A percentile compares a stretch with the other conserved stretches of the same genome.
Conservation (phyloP, 2,329 filamentous ascomycete species). For the Berkeleyomyces rouxiae region DNA sequence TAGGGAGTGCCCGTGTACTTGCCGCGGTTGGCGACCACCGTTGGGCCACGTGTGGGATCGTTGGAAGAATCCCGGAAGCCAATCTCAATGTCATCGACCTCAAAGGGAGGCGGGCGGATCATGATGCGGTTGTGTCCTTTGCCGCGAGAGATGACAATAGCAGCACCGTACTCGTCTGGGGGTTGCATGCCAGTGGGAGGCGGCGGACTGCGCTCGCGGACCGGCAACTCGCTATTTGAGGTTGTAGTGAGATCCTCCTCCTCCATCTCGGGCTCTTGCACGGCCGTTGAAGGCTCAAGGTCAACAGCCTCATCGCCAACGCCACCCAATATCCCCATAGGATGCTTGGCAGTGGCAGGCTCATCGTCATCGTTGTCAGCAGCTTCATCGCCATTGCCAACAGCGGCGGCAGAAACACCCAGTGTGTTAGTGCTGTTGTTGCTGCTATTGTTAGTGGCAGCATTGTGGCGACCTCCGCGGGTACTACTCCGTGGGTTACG, state of each 20-base stretch:
- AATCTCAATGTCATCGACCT: slow-evolving; percentile 37
- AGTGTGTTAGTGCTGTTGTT: slow-evolving; percentile 12
- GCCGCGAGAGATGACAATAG: slow-evolving; percentile 28
- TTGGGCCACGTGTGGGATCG: slow-evolving; percentile 27
- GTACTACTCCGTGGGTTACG: slow-evolving; percentile 28
- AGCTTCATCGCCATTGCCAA: slow-evolving; percentile 5
- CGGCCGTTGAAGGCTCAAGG: slow-evolving; percentile 11
- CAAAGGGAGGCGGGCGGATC: slow-evolving; percentile 29
- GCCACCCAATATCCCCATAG: slow-evolving; percentile 21
- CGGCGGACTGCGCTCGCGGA: slow-evolving; percentile 24
- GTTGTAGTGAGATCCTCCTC: slow-evolving; percentile 7
- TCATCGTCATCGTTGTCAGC: slow-evolving; percentile 15
- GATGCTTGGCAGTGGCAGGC: slow-evolving; percentile 13
- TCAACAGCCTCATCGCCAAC: slow-evolving; percentile 11
- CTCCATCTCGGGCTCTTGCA: slow-evolving; percentile 10
- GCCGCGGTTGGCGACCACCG: slow-evolving; percentile 26
- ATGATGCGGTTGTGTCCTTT: slow-evolving; percentile 36
- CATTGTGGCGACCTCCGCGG: slow-evolving; percentile 5
- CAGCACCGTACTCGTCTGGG: slow-evolving; percentile 36
- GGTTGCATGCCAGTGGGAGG: slow-evolving; percentile 26
- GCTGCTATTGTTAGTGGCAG: slow-evolving; percentile 16
- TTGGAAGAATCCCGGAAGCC: slow-evolving; percentile 44
- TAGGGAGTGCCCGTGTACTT: slow-evolving; percentile 38
- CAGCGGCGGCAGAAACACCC: slow-evolving; percentile 12
- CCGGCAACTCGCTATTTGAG: slow-evolving; percentile 17